These are phyloP conservation scores for Lactarius deliciosus DNA, from an alignment of 768 basidiomycete species.

Conservation along the genomic window DNA sequence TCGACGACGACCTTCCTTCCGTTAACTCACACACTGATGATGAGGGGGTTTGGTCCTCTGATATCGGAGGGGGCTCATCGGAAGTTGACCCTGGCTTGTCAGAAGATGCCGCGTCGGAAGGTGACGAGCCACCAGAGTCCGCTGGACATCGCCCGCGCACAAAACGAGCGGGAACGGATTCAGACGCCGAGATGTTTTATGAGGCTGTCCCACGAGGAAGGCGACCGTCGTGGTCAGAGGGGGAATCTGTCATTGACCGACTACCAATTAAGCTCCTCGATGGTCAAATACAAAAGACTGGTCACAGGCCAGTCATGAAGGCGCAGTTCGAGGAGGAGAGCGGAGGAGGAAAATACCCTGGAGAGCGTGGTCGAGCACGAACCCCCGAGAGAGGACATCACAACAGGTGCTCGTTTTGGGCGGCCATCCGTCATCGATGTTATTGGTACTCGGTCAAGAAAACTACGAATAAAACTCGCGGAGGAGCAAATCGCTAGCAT, in stretches of 20 bases:
- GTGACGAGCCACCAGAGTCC: conserved; percentile 32
- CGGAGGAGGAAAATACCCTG: conserved; percentile 39
- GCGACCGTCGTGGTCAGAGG: conserved; percentile 45
- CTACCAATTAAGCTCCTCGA: conserved; percentile 86
- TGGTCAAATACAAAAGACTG: conserved; percentile 69
- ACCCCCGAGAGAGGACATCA: conserved; percentile 59
- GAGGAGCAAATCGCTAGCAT: conserved; percentile 93
- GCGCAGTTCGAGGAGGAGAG: conserved; percentile 36
- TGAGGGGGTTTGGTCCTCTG: conserved; percentile 52
- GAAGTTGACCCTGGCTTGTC: conserved; percentile 32
- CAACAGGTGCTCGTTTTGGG: conserved; percentile 88
- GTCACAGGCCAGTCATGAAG: conserved; percentile 37
- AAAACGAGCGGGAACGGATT: conserved; percentile 40
- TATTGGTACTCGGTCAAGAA: conserved; percentile 62
- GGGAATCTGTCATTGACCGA: conserved; percentile 53
- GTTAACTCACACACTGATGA: conserved; percentile 66
- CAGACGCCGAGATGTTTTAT: conserved; percentile 69
- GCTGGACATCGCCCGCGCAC: conserved; percentile 29
- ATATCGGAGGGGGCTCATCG: conserved; percentile 37
- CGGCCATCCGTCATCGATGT: conserved; percentile 74
- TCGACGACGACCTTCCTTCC: conserved; percentile 64
- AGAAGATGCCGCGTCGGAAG: conserved; percentile 35
- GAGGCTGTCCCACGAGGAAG: conserved; percentile 60
- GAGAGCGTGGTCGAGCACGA: conserved; percentile 32
- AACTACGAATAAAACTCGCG: conserved; percentile 66